Evolutionary conservation across 495 filamentous ascomycete species (phyloP).

Genomic region (Astrothelium macrocarpum): DNA sequence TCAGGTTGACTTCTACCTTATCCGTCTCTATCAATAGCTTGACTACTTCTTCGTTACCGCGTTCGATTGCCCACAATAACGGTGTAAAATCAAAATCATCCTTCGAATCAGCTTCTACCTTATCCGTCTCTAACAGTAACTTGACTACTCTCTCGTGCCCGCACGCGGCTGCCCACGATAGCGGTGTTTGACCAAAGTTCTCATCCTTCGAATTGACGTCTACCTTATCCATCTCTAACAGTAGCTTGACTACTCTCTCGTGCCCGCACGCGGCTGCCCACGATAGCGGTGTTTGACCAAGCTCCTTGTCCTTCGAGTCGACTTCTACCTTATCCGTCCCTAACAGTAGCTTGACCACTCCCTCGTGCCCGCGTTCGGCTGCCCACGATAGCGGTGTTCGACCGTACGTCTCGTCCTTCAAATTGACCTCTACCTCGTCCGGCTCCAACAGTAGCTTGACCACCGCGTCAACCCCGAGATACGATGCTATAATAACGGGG

Average conservation of each 20-base stretch:
- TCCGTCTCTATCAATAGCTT: conserved; percentile 1
- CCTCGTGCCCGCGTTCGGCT: not conserved
- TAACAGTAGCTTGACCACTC: not conserved
- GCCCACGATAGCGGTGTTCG: not conserved
- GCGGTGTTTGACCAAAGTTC: conserved; percentile 16
- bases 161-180: conserved; percentile 21
- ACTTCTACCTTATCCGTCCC: not conserved
- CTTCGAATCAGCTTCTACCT: conserved; percentile 5
- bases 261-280: conserved; percentile 13
- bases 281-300: conserved; percentile 3
- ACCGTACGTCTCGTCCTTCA: not conserved
- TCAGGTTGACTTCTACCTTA: not conserved
- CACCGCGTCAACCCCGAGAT: not conserved
- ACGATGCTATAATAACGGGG: not conserved
- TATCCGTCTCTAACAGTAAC: conserved; percentile 19
- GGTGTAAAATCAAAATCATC: not conserved
- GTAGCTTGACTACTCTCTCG: conserved; percentile 17
- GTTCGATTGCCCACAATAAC: conserved; percentile 7
- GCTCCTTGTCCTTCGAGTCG: not conserved
- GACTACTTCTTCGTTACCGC: not conserved
- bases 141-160: conserved; percentile 24
- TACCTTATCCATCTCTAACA: conserved; percentile 12
- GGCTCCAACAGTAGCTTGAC: conserved; percentile 1
- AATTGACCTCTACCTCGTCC: not conserved
- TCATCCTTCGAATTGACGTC: conserved; percentile 3